Evolutionary conservation across 106 monocot species (phyloP).

Genomic region (Amphibolis antarctica): DNA sequence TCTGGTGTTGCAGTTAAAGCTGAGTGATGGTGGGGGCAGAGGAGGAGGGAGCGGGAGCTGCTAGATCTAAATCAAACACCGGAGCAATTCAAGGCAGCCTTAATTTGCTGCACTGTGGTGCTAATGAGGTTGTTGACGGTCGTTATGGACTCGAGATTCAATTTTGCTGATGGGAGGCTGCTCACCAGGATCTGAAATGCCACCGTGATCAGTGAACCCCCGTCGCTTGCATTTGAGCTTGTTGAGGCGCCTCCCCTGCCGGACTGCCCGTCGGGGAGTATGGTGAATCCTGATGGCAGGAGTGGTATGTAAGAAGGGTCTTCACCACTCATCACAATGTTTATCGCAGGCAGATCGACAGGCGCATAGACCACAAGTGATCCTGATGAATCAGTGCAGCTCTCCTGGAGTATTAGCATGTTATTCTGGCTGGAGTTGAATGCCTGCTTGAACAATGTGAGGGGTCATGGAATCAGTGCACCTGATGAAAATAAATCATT

Average conservation of each 20-base stretch:
- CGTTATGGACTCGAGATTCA: conserved; percentile 60
- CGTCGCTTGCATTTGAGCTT: conserved; percentile 34
- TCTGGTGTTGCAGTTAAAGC: conserved; percentile 14
- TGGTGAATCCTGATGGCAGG: conserved; percentile 74
- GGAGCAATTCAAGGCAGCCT: conserved; percentile 69
- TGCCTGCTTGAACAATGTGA: conserved; percentile 15
- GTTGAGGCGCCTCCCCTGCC: conserved; percentile 23
- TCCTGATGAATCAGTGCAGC: conserved; percentile 67
- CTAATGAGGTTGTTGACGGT: conserved; percentile 69
- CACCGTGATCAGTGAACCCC: conserved; percentile 54
- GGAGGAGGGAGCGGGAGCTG: not conserved
- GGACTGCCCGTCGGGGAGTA: conserved; percentile 49
- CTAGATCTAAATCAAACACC: conserved; percentile 2
- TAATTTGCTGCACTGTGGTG: conserved; percentile 81
- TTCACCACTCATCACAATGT: conserved; percentile 74
- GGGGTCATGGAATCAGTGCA: too few species aligned
- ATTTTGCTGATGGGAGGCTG: conserved; percentile 60
- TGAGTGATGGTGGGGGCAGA: not conserved
- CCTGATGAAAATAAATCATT: too few species aligned
- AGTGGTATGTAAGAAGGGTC: conserved; percentile 62
- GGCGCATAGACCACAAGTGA: conserved; percentile 76
- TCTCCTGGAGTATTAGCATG: conserved; percentile 90
- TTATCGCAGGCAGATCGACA: conserved; percentile 45
- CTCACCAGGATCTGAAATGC: conserved; percentile 81
- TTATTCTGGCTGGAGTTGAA: conserved; percentile 49